Conservation (phyloP, 805 yeast species). For the Kodamaea hsintzibuensis region DNA sequence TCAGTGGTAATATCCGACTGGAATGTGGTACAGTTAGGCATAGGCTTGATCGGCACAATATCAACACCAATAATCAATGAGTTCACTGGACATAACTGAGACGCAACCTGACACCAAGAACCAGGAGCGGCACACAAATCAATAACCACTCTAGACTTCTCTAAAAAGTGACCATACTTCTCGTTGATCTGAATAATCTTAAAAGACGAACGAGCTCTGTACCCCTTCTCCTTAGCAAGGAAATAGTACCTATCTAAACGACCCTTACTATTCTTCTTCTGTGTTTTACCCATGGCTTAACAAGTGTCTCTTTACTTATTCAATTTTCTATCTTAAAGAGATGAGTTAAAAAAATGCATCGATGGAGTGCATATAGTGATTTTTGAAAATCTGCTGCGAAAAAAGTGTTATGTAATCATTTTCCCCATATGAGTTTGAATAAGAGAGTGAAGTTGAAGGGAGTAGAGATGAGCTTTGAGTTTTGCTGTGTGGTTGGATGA, state of each 20-base stretch:
- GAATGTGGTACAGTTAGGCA: slow-evolving; percentile 91
- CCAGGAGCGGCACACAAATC: slow-evolving; percentile 99
- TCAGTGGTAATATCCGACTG: slow-evolving; percentile 98
- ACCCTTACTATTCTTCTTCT: slow-evolving; percentile 96
- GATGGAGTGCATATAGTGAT: slow-evolving; percentile 1
- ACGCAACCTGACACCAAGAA: slow-evolving; percentile 99
- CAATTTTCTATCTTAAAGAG: slow-evolving; percentile 1
- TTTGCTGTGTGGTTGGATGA: no score
- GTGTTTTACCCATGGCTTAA: slow-evolving; percentile 78
- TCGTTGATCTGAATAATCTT: slow-evolving; percentile 94
- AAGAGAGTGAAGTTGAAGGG: no score
- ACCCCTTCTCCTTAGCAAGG: slow-evolving; percentile 96
- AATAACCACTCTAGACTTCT: slow-evolving; percentile 91
- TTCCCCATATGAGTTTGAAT: no score
- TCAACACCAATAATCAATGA: slow-evolving; percentile 98
- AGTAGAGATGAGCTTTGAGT: no score
- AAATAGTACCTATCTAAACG: slow-evolving; percentile 97
- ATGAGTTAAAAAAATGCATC: slow-evolving; percentile 1
- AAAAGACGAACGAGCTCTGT: slow-evolving; percentile 98
- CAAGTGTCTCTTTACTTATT: neutral
- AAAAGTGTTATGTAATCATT: no score
- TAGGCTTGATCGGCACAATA: slow-evolving; percentile 94
- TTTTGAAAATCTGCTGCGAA: neutral
- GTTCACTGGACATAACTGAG: slow-evolving; percentile 87
- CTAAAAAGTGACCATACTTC: slow-evolving; percentile 92